Conservation (phyloP, 768 basidiomycete species). For the Lactarius tabidus region DNA sequence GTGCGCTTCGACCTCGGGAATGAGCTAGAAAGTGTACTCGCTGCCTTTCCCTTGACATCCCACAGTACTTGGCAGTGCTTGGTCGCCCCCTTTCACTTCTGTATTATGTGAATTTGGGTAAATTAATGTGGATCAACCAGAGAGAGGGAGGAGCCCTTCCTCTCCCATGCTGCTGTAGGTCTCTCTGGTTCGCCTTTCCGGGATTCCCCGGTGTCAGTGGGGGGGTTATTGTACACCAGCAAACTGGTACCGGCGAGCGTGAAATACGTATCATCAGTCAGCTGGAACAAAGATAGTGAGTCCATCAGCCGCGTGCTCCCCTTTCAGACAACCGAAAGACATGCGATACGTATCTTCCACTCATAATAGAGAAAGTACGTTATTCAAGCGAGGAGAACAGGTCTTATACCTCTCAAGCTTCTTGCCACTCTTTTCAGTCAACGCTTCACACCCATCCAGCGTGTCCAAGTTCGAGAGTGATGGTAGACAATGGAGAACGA, state of each 20-base stretch:
- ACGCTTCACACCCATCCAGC: background rate
- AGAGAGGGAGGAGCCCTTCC: background rate
- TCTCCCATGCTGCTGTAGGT: background rate
- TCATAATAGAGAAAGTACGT: background rate
- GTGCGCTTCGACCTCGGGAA: conserved; percentile 1
- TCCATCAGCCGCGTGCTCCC: background rate
- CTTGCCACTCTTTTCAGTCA: background rate
- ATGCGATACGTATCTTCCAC: background rate
- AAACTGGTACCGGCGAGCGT: conserved; percentile 1
- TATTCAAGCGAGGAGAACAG: too few species aligned
- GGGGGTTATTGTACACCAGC: background rate
- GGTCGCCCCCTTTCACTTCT: background rate
- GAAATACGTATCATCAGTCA: background rate
- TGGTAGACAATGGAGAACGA: background rate
- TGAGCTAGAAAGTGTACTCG: background rate
- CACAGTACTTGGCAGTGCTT: background rate
- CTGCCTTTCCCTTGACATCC: too few species aligned
- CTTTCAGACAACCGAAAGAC: background rate
- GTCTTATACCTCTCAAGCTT: background rate
- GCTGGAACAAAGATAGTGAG: background rate
- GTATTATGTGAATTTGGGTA: too few species aligned
- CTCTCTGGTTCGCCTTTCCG: background rate
- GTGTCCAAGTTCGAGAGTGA: background rate
- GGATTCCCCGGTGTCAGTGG: background rate
- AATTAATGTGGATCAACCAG: too few species aligned